Evolutionary conservation across 2,329 filamentous ascomycete species (phyloP), one percentile per base, ranked within the genome.

Genomic region (Paraconiothyrium brasiliense): DNA sequence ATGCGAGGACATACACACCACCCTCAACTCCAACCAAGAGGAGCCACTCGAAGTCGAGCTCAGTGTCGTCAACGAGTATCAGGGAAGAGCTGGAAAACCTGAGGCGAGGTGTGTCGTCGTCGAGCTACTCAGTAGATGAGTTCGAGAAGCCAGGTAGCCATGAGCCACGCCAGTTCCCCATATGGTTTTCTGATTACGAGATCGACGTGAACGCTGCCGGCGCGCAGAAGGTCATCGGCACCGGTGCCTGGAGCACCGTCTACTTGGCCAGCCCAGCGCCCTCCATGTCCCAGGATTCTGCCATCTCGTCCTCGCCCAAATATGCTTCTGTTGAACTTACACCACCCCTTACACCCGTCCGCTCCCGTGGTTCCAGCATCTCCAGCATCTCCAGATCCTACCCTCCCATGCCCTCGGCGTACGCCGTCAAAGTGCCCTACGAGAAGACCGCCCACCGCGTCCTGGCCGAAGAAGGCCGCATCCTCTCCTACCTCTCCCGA

Each of bases 221-320:
- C 4, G 67, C 66, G 22, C 75, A 70, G 59, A 74, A 66, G 41
- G 67, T 65, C 3, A 70, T 79, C 13, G 77, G 77, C 16, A 67
- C 66, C 16, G 77, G 77, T 11, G 64, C 71, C 16, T 79, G 77
- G 77, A 78, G 76, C 59, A 70, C 77, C 65, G 76, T 79, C 0
- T 78, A 76, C 61, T 66, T 76, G 7, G 77, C 74, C 7, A 67
- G n/a, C 10, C 74, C 69, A 22, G 65, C 59, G 43, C 52, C 68
- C 9, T 67, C 71, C 1, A 65, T 67, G 34, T 50, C 57, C 1
- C 27, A 51, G 10, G 44, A 35, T 1, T 10, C 47, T n/a, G 43
- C 27, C 13, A 14, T 24, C 14, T 34, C 27, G 8, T 57, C 62
- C 1, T 43, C 61, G 49, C 64, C 24, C 60, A 62, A 44, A 39